Percentiles rank a stretch among this genome's conserved stretches.
phyloP scores from a whole-genome alignment of 768 basidiomycete species.

The Hebeloma cylindrosporum region DNA sequence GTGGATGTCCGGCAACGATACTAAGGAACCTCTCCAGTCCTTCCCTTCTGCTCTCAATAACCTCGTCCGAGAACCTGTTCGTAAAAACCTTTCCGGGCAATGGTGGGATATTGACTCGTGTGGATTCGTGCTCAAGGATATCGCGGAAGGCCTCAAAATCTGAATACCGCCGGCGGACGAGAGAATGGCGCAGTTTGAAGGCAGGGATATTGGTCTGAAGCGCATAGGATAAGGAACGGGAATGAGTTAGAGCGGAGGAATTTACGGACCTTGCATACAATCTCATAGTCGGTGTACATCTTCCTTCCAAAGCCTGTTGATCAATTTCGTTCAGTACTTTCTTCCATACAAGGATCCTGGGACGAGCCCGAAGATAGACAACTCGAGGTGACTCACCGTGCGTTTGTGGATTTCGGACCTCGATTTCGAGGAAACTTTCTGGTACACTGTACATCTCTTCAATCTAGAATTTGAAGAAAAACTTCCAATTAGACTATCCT shows the following conservation, averaged over 20 bases:
- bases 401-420: conserved; percentile 95
- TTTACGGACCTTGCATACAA: conserved; percentile 84
- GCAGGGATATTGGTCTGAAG: conserved; percentile 95
- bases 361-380: background rate
- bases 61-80: conserved; percentile 96
- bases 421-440: conserved; percentile 96
- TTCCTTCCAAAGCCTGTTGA: conserved; percentile 87
- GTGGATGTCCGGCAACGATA: conserved; percentile 95
- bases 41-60: conserved; percentile 89
- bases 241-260: background rate
- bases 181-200: conserved; percentile 93
- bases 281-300: conserved; percentile 99
- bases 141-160: conserved; percentile 98
- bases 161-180: conserved; percentile 85
- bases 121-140: conserved; percentile 94
- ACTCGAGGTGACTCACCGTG: conserved; percentile 61
- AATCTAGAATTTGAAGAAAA: conserved; percentile 49
- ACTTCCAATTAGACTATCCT: conserved; percentile 1
- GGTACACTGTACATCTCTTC: conserved; percentile 99
- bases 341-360: background rate
- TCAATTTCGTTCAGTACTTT: background rate
- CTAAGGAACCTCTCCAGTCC: conserved; percentile 94
- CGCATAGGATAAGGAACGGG: background rate
- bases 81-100: conserved; percentile 99
- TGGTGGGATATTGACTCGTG: conserved; percentile 95